phyloP scores from a whole-genome alignment of 73 alveolate genomes.

The Paramecium tetraurelia region DNA sequence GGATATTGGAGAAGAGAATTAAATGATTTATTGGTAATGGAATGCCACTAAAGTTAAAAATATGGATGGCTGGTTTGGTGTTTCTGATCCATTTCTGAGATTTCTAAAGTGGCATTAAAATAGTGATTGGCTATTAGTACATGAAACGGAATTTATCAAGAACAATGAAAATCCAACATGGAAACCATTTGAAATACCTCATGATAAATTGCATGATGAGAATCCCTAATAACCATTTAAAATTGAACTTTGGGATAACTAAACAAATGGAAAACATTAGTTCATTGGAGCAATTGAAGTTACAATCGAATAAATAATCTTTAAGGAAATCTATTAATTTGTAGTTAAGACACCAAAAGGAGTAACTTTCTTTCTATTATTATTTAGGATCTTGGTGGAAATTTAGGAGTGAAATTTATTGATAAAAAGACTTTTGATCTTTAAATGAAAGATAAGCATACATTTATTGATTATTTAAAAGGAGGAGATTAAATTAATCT shows the following conservation, averaged over 20 bases:
- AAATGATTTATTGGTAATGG: conserved; percentile 27
- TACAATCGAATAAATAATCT: not conserved
- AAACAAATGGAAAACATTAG: conserved; percentile 38
- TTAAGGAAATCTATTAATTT: not conserved
- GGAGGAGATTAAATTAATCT: conserved; percentile 73
- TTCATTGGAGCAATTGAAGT: conserved; percentile 37
- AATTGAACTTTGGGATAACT: conserved; percentile 48
- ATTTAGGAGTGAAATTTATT: not conserved
- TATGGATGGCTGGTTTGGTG: conserved; percentile 60
- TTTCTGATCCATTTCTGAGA: conserved; percentile 26
- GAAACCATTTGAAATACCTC: conserved; percentile 19
- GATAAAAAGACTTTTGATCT: not conserved
- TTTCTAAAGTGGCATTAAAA: not conserved
- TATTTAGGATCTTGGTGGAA: conserved; percentile 64
- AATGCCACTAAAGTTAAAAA: conserved; percentile 35
- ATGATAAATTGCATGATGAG: not conserved
- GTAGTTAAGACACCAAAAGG: not conserved
- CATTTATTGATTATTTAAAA: conserved; percentile 77
- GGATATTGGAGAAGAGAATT: not conserved
- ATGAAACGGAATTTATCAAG: conserved; percentile 9
- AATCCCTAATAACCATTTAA: conserved; percentile 26
- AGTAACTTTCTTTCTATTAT: conserved; percentile 42
- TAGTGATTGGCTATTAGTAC: not conserved
- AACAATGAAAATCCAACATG: conserved; percentile 25
- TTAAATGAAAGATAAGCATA: not conserved